Conservation (phyloP, 2,329 filamentous ascomycete genomes). For the Piedraia hortae region DNA sequence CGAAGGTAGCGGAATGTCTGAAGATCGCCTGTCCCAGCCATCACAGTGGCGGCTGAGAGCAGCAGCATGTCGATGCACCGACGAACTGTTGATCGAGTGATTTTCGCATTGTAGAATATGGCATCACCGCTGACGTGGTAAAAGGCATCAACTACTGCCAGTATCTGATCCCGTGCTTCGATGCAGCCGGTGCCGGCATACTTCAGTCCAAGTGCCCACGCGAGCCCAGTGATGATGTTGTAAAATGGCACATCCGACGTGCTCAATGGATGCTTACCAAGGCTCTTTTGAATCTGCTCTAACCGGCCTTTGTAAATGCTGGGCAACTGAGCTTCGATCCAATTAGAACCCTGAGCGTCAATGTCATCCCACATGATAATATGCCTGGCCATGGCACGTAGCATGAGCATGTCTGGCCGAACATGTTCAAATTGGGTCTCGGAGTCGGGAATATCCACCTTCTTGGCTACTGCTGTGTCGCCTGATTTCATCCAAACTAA, state of each 20-base stretch:
- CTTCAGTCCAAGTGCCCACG: constrained; percentile 32
- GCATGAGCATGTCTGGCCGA: constrained; percentile 68
- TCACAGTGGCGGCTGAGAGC: constrained; percentile 59
- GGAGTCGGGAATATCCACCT: constrained; percentile 80
- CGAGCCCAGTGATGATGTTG: constrained; percentile 70
- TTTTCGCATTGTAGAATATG: constrained; percentile 48
- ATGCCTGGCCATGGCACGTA: constrained; percentile 70
- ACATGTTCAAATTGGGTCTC: constrained; percentile 84
- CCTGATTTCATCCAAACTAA: constrained; percentile 96
- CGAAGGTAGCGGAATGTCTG: constrained; percentile 61
- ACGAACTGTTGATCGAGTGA: constrained; percentile 55
- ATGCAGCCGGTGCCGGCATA: constrained; percentile 25
- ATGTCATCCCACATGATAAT: constrained; percentile 83
- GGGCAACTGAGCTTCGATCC: constrained; percentile 53
- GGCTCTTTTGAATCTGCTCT: constrained; percentile 22
- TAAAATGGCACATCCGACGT: constrained; percentile 78
- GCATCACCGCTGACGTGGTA: constrained; percentile 7
- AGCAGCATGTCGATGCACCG: constrained; percentile 80
- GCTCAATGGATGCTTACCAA: constrained; percentile 21
- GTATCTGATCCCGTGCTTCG: constrained; percentile 49
- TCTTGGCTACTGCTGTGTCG: constrained; percentile 59
- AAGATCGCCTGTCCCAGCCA: constrained; percentile 87
- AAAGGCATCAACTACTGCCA: constrained; percentile 46
- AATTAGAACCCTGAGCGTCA: constrained; percentile 18
- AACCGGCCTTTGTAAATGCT: constrained; percentile 31